phyloP scores from a whole-genome alignment of 495 filamentous ascomycete genomes.

The Aspergillus conjunctus region DNA sequence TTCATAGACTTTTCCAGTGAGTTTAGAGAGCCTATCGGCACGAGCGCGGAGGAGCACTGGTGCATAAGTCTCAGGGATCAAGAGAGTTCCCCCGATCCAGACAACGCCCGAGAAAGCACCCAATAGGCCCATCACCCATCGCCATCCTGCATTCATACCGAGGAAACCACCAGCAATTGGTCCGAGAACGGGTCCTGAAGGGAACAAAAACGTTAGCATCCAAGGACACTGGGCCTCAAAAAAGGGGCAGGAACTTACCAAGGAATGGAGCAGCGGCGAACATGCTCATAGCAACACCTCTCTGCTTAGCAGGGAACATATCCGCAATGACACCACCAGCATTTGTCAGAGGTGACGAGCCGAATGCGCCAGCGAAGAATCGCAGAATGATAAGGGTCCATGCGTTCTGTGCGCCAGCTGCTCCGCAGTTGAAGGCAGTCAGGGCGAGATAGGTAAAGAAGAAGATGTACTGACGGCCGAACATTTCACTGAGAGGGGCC shows the following conservation, averaged over 20 bases:
- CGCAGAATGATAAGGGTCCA: constrained; percentile 70
- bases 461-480: constrained; percentile 72
- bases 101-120: constrained; percentile 54
- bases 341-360: constrained; percentile 72
- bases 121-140: constrained; percentile 66
- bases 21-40: constrained; percentile 53
- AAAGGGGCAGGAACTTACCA: constrained; percentile 30
- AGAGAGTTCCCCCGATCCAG: constrained; percentile 56
- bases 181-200: constrained; percentile 58
- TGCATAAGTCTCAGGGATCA: constrained; percentile 64
- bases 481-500: constrained; percentile 70
- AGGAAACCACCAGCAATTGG: constrained; percentile 65
- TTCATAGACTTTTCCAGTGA: constrained; percentile 58
- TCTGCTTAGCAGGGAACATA: constrained; percentile 64
- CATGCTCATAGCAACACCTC: constrained; percentile 64
- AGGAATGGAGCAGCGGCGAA: constrained; percentile 71
- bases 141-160: constrained; percentile 61
- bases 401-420: constrained; percentile 62
- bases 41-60: constrained; percentile 59
- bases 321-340: constrained; percentile 75
- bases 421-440: constrained; percentile 69
- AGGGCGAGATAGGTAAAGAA: constrained; percentile 62
- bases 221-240: background rate
- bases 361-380: constrained; percentile 80
- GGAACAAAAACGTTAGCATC: constrained; percentile 5